Evolutionary conservation across 2,329 filamentous ascomycete genomes (phyloP), one percentile per base, ranked within the genome.

Genomic region (Aspergillus sp.): DNA sequence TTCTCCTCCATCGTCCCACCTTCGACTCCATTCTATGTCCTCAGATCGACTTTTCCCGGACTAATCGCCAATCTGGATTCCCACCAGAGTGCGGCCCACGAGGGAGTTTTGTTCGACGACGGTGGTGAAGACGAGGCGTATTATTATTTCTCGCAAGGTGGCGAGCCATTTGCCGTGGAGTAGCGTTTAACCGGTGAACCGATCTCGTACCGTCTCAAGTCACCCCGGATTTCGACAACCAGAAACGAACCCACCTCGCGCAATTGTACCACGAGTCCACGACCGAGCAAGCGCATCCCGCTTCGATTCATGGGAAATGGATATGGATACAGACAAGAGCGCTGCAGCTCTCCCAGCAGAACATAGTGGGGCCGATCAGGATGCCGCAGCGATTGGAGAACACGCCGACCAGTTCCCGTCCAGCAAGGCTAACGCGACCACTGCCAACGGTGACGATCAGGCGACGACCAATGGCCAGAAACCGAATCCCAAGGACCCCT

Each of bases 401-500:
- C 71, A 71, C 54, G 63, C 69, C 38, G 72, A 71, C 73, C 80
- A 71, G 47, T 66, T 69, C 75, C 77, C 76, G 72, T 75, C 78
- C 59, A 47, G 25, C 25, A 58, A 57, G 48, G 15, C 23, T 51
- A 60, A 22, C n/a, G 48, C 56, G 22, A 52, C 41, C 23, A 56
- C 38, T 47, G 71, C 74, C 60, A 78, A 79, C 66, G 79, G 82
- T 65, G 80, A 81, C 64, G 71, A 74, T 49, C 77, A 79, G 69
- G 79, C 82, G 66, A 79, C 82, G 66, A 76, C 81, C 79, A 91
- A 90, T 79, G 90, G 79, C 84, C 88, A 76, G 85, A 91, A 80
- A 67, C 65, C 72, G 38, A 86, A 86, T 72, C 87, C 93, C 60
- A 98, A 98, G 79, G 95, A 99, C 76, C 93, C 94, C 60, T 84